These are phyloP conservation scores for Plasmodium ovale DNA, from an alignment of 169 alveolate species.

Conservation along the genomic window DNA sequence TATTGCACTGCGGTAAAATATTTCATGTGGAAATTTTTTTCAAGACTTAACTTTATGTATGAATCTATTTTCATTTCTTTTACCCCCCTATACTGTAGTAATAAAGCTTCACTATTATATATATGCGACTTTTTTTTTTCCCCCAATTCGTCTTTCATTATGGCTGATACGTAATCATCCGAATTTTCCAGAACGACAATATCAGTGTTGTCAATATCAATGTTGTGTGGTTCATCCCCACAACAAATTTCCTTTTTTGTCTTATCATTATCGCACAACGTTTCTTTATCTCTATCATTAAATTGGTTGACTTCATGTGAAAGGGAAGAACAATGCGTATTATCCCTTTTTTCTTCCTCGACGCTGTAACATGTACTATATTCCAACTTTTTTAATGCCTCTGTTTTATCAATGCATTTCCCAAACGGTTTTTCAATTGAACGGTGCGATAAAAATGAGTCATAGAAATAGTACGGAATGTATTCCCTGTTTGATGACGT, in stretches of 20 bases:
- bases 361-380: background rate
- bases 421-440: background rate
- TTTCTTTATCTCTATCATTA: background rate
- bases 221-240: background rate
- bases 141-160: background rate
- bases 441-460: conserved; percentile 14
- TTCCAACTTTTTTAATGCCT: background rate
- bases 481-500: conserved; percentile 74
- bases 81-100: background rate
- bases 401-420: background rate
- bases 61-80: conserved; percentile 25
- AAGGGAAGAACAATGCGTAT: background rate
- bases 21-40: conserved; percentile 47
- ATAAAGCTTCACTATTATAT: no score
- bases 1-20: conserved; percentile 64
- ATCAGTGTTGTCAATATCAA: background rate
- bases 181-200: background rate
- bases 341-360: background rate
- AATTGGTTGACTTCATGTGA: background rate
- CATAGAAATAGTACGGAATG: conserved; percentile 64
- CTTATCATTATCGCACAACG: background rate
- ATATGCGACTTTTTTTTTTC: background rate
- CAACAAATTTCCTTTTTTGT: background rate
- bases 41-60: conserved; percentile 54
- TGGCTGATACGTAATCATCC: background rate